Evolutionary conservation across 805 yeast genomes (phyloP).

Genomic region (Barnettozyma pratensis): DNA sequence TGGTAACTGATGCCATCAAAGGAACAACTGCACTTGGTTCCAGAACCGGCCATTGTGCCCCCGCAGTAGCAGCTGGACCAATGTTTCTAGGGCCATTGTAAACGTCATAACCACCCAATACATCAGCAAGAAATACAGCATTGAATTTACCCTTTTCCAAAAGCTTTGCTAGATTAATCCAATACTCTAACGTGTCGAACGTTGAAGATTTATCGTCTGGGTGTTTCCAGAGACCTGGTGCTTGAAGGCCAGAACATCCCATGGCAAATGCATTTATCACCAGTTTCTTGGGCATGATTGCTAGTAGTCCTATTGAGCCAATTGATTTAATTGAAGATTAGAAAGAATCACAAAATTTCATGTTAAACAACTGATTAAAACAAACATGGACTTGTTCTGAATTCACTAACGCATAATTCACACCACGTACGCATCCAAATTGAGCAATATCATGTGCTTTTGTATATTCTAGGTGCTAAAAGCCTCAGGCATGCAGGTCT

Average conservation of each 20-base stretch:
- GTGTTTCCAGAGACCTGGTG: conserved; percentile 5
- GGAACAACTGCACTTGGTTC: conserved; percentile 34
- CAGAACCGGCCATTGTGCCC: conserved; percentile 24
- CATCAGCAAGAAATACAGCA: conserved; percentile 33
- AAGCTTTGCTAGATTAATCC: conserved; percentile 31
- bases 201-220: conserved; percentile 12
- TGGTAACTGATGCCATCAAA: conserved; percentile 37
- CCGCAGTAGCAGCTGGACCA: conserved; percentile 9
- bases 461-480: too few relatives aligned
- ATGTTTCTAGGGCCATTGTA: conserved; percentile 23
- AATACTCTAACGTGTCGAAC: conserved; percentile 22
- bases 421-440: too few relatives aligned
- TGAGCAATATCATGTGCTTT: too few relatives aligned
- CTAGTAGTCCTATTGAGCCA: not conserved
- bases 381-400: too few relatives aligned
- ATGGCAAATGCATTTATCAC: conserved; percentile 34
- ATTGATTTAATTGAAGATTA: too few relatives aligned
- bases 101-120: conserved; percentile 33
- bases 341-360: too few relatives aligned
- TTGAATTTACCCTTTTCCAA: conserved; percentile 33
- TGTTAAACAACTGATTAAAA: too few relatives aligned
- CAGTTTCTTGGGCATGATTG: conserved; percentile 19
- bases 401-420: too few relatives aligned
- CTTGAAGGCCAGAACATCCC: conserved; percentile 22
- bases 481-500: too few relatives aligned